A percentile compares a stretch with the other conserved stretches of the same genome.
Evolutionary conservation across 495 filamentous ascomycete species (phyloP).

Genomic region (Beverwykella pulmonaria): DNA sequence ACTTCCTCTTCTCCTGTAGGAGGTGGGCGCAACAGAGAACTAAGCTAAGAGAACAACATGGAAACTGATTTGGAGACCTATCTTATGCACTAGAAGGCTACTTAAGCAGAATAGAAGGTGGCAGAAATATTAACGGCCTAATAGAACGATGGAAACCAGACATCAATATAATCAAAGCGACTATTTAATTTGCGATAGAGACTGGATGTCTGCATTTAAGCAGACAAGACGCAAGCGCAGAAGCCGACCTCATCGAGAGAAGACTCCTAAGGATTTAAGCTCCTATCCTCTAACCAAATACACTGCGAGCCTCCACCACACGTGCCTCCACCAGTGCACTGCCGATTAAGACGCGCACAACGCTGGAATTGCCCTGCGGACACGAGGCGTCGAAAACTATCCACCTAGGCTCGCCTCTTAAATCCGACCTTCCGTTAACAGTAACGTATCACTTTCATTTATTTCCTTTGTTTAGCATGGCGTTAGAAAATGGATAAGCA

Average conservation of each 20-base stretch:
- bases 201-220: constrained; percentile 20
- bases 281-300: neutral
- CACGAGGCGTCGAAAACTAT: neutral
- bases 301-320: neutral
- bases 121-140: constrained; percentile 17
- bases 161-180: constrained; percentile 24
- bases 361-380: constrained; percentile 11
- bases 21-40: constrained; percentile 10
- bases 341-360: constrained; percentile 17
- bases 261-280: neutral
- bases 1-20: constrained; percentile 26
- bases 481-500: constrained; percentile 6
- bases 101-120: constrained; percentile 25
- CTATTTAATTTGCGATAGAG: constrained; percentile 14
- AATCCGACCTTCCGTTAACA: neutral
- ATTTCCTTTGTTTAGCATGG: constrained; percentile 17
- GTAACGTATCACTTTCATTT: constrained; percentile 8
- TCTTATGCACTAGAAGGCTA: constrained; percentile 25
- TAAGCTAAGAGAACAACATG: constrained; percentile 15
- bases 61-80: constrained; percentile 19
- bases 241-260: constrained; percentile 3
- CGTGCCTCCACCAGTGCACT: constrained; percentile 14
- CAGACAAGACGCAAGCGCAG: constrained; percentile 15
- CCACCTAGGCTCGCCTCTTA: neutral
- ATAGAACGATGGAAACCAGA: constrained; percentile 27